These are phyloP conservation scores for Cryptococcus sp. DNA, from an alignment of 1,284 basidiomycete species.

Conservation along the genomic window DNA sequence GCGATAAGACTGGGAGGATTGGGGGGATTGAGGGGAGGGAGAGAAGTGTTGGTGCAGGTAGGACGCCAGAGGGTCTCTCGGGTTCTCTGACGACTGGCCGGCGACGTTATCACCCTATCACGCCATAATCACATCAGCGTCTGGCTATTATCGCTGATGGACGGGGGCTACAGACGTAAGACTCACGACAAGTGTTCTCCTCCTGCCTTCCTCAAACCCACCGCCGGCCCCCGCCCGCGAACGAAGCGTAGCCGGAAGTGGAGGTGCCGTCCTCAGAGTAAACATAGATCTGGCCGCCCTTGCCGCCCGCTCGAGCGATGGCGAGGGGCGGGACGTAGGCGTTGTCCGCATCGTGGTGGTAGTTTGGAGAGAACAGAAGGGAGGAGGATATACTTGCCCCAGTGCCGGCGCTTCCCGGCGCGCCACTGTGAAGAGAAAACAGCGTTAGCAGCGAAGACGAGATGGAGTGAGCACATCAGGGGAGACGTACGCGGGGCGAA, in stretches of 20 bases:
- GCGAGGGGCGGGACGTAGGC: conserved; percentile 33
- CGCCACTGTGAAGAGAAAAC: conserved; percentile 24
- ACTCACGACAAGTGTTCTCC: conserved; percentile 46
- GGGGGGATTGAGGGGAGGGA: conserved; percentile 16
- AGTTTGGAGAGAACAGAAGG: conserved; percentile 22
- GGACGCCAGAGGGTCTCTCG: conserved; percentile 46
- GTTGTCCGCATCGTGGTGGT: conserved; percentile 24
- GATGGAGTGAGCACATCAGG: background rate
- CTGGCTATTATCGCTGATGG: background rate
- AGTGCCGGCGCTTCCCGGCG: conserved; percentile 31
- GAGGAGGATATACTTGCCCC: conserved; percentile 29
- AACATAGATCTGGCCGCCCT: conserved; percentile 40
- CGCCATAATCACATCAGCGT: background rate
- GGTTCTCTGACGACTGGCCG: conserved; percentile 41
- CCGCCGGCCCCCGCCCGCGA: conserved; percentile 45
- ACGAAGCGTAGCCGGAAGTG: conserved; percentile 29
- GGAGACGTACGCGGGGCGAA: conserved; percentile 35
- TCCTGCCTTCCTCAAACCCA: conserved; percentile 53
- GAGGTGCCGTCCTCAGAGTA: conserved; percentile 35
- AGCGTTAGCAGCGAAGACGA: background rate
- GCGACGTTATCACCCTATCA: conserved; percentile 17
- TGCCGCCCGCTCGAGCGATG: conserved; percentile 44
- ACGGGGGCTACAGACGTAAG: background rate
- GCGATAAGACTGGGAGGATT: conserved; percentile 7
- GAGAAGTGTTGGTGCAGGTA: conserved; percentile 36